Evolutionary conservation across 2,329 filamentous ascomycete species (phyloP).

Genomic region (Waltergamsia citrina): DNA sequence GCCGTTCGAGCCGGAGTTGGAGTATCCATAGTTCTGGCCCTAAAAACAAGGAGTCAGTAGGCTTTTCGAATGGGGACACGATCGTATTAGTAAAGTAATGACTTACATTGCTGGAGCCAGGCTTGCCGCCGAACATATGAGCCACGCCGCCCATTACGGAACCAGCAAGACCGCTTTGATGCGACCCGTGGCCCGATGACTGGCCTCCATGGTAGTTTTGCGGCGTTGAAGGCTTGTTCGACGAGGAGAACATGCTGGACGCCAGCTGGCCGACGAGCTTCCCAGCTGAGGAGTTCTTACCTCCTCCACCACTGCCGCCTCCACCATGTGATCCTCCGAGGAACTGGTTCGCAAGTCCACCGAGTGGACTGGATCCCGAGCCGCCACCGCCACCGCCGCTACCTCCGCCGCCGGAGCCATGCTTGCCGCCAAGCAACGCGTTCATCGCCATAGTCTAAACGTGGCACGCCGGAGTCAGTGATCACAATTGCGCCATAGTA

Average conservation of each 20-base stretch:
- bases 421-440: constrained; percentile 41
- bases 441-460: constrained; percentile 51
- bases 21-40: constrained; percentile 55
- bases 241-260: constrained; percentile 42
- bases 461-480: neutral
- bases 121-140: constrained; percentile 38
- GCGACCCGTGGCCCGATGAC: constrained; percentile 19
- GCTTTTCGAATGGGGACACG: too few relatives aligned
- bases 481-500: neutral
- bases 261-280: constrained; percentile 49
- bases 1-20: constrained; percentile 41
- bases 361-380: constrained; percentile 28
- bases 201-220: constrained; percentile 41
- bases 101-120: constrained; percentile 6
- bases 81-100: neutral
- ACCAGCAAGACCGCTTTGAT: constrained; percentile 40
- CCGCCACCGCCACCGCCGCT: constrained; percentile 18
- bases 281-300: constrained; percentile 32
- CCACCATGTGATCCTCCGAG: constrained; percentile 25
- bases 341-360: constrained; percentile 37
- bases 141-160: constrained; percentile 45
- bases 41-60: constrained; percentile 13
- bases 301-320: constrained; percentile 20
- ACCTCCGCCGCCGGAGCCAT: constrained; percentile 14
- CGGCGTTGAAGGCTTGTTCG: constrained; percentile 32